These are phyloP conservation scores for Smallanthus sonchifolius DNA, from an alignment of 129 eudicot genomes.

Conservation along the genomic window DNA sequence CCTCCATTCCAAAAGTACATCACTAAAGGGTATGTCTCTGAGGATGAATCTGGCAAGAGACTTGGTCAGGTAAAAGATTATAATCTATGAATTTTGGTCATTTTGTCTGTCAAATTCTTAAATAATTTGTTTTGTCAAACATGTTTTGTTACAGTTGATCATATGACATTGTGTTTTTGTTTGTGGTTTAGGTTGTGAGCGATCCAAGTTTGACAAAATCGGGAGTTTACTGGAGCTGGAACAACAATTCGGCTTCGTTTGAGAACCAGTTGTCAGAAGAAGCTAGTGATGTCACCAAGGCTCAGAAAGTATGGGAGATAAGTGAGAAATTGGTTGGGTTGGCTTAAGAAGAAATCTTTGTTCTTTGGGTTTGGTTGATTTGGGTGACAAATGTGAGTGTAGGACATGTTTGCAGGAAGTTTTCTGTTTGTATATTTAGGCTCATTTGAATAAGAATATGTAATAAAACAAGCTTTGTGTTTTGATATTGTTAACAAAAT, in stretches of 20 bases:
- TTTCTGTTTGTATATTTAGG: constrained; percentile 33
- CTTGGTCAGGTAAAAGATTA: constrained; percentile 71
- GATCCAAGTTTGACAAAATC: constrained; percentile 96
- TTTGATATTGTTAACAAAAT: neutral
- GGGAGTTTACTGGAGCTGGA: constrained; percentile 98
- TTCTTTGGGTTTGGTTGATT: neutral
- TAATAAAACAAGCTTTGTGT: constrained; percentile 22
- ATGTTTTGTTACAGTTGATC: neutral
- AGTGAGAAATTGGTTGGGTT: constrained; percentile 92
- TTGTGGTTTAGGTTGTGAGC: constrained; percentile 63
- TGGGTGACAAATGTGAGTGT: constrained; percentile 32
- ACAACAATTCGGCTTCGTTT: constrained; percentile 79
- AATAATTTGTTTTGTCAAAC: neutral
- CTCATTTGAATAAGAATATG: constrained; percentile 8
- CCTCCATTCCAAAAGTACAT: constrained; percentile 93
- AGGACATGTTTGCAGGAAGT: constrained; percentile 25
- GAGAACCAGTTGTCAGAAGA: constrained; percentile 91
- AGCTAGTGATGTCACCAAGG: constrained; percentile 83
- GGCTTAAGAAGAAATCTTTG: constrained; percentile 32
- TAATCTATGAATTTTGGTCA: neutral
- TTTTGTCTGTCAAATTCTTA: neutral
- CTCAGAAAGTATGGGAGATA: constrained; percentile 79
- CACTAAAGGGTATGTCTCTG: constrained; percentile 85
- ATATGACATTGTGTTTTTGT: neutral
- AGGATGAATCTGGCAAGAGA: constrained; percentile 83